Evolutionary conservation across 2,329 filamentous ascomycete species (phyloP), one percentile per base, ranked within the genome.

Genomic region (Botryosphaeria dothidea): DNA sequence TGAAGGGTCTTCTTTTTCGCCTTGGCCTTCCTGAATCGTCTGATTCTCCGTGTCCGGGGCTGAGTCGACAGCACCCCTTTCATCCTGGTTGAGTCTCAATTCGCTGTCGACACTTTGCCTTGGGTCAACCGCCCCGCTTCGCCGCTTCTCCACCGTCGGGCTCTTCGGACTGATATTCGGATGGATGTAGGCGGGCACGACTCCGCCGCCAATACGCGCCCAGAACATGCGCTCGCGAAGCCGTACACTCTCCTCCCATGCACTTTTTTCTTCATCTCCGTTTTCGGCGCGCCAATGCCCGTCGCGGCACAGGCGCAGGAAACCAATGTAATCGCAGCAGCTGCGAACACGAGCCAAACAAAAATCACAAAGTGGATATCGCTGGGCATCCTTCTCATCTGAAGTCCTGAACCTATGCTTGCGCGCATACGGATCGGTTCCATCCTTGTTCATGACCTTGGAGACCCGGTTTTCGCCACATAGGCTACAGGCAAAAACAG

Each of bases 191-290:
- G 85, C 82, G 1, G 94, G 95, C 13, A 98, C 81, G 2, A 99
- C 92, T 15, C 95, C 95, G 29, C 93, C 95, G 27, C 94, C 94
- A 61, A 99, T 88, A 64, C 95, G 87, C 58, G 92, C 88, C 95
- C 95, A 99, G 75, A 99, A 99, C 91, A 99, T 97, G 70, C 94
- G 89, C 76, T 99, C 95, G 58, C 95, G 85, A 54, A 98, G 79
- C 31, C 90, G 87, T 11, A 97, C 91, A 65, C 92, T 92, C 80
- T 99, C 95, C 74, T 98, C 94, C 95, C 95, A 99, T 0, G 93
- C 92, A 29, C 88, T 87, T 73, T 91, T 92, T 78, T 96, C 92
- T 36, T 93, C 91, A 57, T 95, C 92, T 43, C 90, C 87, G 65
- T 91, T 91, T 52, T 93, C 91, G 13, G 90, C 89, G 58, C 92